Conservation (phyloP, 2,329 filamentous ascomycete genomes). For the Pestalotiopsis sp. region DNA sequence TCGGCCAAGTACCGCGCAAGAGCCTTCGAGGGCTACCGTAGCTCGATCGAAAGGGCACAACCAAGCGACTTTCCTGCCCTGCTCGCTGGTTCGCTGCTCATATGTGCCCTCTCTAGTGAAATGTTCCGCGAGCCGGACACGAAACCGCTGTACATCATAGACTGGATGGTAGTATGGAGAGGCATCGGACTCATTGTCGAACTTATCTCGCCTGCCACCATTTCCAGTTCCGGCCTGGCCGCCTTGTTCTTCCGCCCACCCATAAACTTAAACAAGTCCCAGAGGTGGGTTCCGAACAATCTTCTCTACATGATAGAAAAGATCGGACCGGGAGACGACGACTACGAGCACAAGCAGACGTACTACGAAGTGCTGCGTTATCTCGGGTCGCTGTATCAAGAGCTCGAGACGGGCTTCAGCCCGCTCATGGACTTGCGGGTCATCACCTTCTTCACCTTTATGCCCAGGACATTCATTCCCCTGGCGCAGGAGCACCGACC, state of each 20-base stretch:
- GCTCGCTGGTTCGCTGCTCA: slow-evolving; percentile 52
- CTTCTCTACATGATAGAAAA: slow-evolving; percentile 53
- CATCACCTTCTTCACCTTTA: slow-evolving; percentile 56
- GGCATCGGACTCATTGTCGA: slow-evolving; percentile 55
- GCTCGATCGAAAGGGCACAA: slow-evolving; percentile 49
- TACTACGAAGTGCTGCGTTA: slow-evolving; percentile 52
- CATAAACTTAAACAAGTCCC: slow-evolving; percentile 46
- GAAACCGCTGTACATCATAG: slow-evolving; percentile 51
- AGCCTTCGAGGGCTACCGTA: slow-evolving; percentile 54
- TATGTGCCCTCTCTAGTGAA: slow-evolving; percentile 53
- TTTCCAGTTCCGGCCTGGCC: slow-evolving; percentile 46
- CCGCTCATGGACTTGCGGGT: slow-evolving; percentile 50
- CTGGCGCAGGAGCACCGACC: slow-evolving; percentile 44
- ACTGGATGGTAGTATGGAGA: slow-evolving; percentile 60
- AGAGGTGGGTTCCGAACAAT: slow-evolving; percentile 46
- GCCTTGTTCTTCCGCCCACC: slow-evolving; percentile 52
- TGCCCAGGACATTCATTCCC: slow-evolving; percentile 47
- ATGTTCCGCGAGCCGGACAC: slow-evolving; percentile 50
- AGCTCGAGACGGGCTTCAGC: slow-evolving; percentile 48
- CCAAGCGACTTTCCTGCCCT: slow-evolving; percentile 52
- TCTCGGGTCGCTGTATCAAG: slow-evolving; percentile 54
- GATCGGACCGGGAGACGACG: slow-evolving; percentile 44
- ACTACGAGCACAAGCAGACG: slow-evolving; percentile 38
- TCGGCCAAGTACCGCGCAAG: slow-evolving; percentile 48
- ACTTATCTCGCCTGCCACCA: slow-evolving; percentile 32